Base-by-base conservation (phyloP, 306 rosid species). In the Cucurbita maxima region DNA sequence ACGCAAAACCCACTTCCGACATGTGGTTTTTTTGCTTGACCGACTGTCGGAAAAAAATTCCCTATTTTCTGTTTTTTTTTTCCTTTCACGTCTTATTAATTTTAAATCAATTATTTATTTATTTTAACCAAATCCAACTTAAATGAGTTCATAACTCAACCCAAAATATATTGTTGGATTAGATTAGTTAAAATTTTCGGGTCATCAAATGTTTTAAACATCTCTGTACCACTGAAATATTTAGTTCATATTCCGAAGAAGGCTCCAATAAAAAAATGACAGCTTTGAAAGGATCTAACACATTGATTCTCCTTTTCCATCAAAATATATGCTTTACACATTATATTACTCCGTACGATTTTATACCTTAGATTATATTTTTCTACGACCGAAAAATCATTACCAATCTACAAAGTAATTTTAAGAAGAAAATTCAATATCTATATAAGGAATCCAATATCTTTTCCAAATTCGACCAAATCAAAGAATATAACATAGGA, bases 1-100 rank as follows among this genome's bases (percentile, higher is more conserved):
- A 67, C 56, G 73, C 40, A 44, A 45, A 67, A 67, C 56, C 55
- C 73, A 45, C 73, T 30, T 45, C 73, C 73, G 41, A 67, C 73
- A 67, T 67, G 40, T 45, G n/a, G 55, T 19, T 41, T 5, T 5
- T 18, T 22, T 4, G 20, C 54, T 67, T 67, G 73, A 67, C 73
- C 7, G 40, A 67, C 56, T 45, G 73, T 47, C 73, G 73, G 73
- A 67, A 10, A 67, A 30, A 11, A 19, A 64, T 41, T 44, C 15
- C 47, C 25, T 64, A 18, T 18, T 43, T 22, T 57, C 4, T 19
- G 8, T 62, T 16, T 41, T 44, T 15, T 18, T 13, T 40, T 41
- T 41, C 41, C 69, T 41, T 41, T 64, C 69, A 38, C 50, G 45
- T 38, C n/a, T 16, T 58, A 5, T 6, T 15, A 0, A 30, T 36